Conservation (phyloP, 2,329 filamentous ascomycete species). For the Exophiala viscosa region DNA sequence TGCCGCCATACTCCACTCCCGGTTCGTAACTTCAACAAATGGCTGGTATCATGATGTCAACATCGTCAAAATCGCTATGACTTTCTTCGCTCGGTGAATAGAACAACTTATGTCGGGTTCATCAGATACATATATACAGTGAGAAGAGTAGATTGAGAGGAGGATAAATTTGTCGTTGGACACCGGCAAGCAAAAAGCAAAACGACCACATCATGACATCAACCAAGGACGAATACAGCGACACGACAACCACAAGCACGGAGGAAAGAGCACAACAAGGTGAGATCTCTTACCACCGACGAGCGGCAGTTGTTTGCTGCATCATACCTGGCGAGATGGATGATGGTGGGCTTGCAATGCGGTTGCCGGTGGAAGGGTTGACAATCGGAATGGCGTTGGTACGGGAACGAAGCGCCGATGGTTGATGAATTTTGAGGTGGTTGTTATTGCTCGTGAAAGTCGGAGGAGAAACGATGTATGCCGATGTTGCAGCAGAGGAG, state of each 20-base stretch:
- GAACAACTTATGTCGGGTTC: constrained; percentile 19
- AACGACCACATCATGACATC: constrained; percentile 27
- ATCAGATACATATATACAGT: constrained; percentile 26
- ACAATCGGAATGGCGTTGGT: constrained; percentile 97
- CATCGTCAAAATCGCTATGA: constrained; percentile 29
- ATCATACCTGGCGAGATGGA: constrained; percentile 63
- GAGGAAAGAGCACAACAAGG: constrained; percentile 19
- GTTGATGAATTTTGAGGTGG: constrained; percentile 84
- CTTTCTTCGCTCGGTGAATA: constrained; percentile 22
- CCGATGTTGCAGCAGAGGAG: constrained; percentile 55
- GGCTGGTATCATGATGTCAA: constrained; percentile 30
- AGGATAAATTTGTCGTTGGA: constrained; percentile 12
- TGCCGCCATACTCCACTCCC: constrained; percentile 27
- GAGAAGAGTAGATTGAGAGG: constrained; percentile 12
- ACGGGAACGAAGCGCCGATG: constrained; percentile 67
- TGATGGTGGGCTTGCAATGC: constrained; percentile 82
- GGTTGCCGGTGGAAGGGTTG: constrained; percentile 86
- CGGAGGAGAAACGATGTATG: constrained; percentile 51
- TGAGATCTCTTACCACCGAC: constrained; percentile 33
- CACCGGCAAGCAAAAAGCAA: constrained; percentile 18
- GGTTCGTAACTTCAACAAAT: constrained; percentile 20
- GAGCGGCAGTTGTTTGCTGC: constrained; percentile 49
- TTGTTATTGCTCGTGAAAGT: constrained; percentile 62
- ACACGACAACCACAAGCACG: constrained; percentile 24
- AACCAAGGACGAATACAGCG: constrained; percentile 23